Percentiles rank a stretch among this genome's conserved stretches.
Evolutionary conservation across 306 rosid genomes (phyloP).

Genomic region (Abrus pulchellus): DNA sequence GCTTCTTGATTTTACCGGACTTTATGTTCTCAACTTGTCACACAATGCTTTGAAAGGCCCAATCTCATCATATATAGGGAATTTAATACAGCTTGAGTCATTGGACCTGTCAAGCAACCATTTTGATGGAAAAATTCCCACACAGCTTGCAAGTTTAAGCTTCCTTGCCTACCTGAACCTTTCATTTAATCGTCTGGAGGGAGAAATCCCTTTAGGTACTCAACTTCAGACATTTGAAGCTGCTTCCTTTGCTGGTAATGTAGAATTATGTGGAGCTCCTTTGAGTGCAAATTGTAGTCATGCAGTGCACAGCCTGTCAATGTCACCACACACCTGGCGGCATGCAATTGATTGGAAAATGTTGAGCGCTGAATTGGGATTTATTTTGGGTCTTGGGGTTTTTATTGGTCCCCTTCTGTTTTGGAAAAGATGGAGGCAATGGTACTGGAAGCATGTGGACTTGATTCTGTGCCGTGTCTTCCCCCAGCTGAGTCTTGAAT

Average conservation of each 20-base stretch:
- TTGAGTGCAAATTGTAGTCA: background rate
- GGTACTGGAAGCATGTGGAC: conserved; percentile 11
- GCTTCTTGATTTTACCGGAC: conserved; percentile 44
- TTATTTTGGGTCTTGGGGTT: background rate
- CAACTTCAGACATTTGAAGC: conserved; percentile 42
- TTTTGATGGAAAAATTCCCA: conserved; percentile 45
- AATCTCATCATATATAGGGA: conserved; percentile 49
- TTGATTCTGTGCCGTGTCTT: background rate
- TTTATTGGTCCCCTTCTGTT: background rate
- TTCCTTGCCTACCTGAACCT: conserved; percentile 53
- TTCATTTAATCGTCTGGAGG: conserved; percentile 43
- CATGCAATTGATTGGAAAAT: background rate
- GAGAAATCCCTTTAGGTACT: conserved; percentile 36
- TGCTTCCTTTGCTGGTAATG: conserved; percentile 23
- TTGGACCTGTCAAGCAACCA: conserved; percentile 58
- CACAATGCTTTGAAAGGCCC: conserved; percentile 48
- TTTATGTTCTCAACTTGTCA: conserved; percentile 45
- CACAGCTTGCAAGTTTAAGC: conserved; percentile 5
- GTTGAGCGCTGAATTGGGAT: conserved; percentile 14
- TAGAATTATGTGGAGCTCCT: conserved; percentile 51
- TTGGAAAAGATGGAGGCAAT: conserved; percentile 8
- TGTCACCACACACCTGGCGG: background rate
- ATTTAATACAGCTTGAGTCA: conserved; percentile 47
- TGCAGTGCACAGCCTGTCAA: background rate
- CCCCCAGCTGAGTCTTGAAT: background rate